phyloP scores from a whole-genome alignment of 805 yeast genomes.

The Nakazawaea populi region DNA sequence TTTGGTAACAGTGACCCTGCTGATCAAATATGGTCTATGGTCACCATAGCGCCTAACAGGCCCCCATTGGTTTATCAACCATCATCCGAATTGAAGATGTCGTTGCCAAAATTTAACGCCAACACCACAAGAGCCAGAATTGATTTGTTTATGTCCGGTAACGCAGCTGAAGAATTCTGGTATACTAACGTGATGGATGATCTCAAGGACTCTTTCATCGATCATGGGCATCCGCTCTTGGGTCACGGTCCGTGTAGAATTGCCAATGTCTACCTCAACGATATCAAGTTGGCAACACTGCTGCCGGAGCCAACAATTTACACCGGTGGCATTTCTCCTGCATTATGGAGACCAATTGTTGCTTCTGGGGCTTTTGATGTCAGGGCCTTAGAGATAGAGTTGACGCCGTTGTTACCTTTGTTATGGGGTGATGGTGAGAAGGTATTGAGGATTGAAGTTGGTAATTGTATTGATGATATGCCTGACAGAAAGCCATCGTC shows the following conservation, averaged over 20 bases:
- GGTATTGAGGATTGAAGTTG: conserved; percentile 40
- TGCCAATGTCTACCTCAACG: conserved; percentile 57
- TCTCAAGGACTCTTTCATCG: conserved; percentile 32
- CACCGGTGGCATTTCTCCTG: conserved; percentile 79
- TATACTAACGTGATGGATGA: conserved; percentile 54
- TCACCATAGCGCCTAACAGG: conserved; percentile 17
- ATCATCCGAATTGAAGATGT: conserved; percentile 26
- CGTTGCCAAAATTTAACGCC: conserved; percentile 38
- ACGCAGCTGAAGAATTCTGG: conserved; percentile 82
- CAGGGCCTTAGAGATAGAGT: conserved; percentile 61
- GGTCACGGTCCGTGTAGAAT: conserved; percentile 74
- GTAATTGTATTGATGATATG: conserved; percentile 43
- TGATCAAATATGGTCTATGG: conserved; percentile 32
- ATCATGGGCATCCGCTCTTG: conserved; percentile 31
- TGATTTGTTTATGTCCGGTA: conserved; percentile 65
- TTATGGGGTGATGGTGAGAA: conserved; percentile 47
- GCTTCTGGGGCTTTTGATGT: conserved; percentile 70
- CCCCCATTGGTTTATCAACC: conserved; percentile 47
- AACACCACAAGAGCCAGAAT: conserved; percentile 58
- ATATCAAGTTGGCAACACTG: conserved; percentile 49
- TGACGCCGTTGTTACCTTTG: conserved; percentile 65
- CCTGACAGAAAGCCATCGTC: conserved; percentile 23
- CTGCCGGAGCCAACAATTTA: conserved; percentile 70
- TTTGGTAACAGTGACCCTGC: conserved; percentile 32
- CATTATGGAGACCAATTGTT: conserved; percentile 78